phyloP scores from a whole-genome alignment of 192 early-diverging fungal species.

The Coemansia sp. region DNA sequence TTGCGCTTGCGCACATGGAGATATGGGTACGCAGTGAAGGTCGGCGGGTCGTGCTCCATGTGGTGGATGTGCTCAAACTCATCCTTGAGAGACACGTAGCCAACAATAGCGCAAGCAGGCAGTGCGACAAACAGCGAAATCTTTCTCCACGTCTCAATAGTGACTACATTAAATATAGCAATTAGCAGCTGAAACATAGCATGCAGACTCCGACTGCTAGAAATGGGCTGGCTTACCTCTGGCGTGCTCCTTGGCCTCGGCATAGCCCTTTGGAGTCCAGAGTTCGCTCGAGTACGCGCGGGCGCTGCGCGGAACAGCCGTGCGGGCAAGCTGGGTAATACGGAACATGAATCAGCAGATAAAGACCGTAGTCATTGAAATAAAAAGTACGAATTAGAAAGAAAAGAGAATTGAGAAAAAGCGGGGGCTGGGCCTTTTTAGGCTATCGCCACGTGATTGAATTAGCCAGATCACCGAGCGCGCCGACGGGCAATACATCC shows the following conservation, averaged over 20 bases:
- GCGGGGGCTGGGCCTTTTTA: background rate
- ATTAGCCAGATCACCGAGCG: background rate
- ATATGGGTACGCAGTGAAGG: constrained; percentile 45
- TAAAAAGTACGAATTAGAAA: background rate
- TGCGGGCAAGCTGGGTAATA: constrained; percentile 45
- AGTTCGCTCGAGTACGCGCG: constrained; percentile 45
- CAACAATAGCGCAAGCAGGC: constrained; percentile 33
- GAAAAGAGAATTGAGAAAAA: constrained; percentile 7
- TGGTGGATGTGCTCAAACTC: constrained; percentile 55
- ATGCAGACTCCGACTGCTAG: too few relatives aligned
- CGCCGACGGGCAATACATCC: background rate
- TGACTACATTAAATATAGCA: background rate
- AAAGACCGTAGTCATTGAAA: constrained; percentile 1
- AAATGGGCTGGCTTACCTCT: constrained; percentile 2
- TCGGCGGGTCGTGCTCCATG: constrained; percentile 53
- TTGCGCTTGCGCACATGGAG: constrained; percentile 48
- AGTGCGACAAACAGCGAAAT: constrained; percentile 47
- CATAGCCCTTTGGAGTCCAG: constrained; percentile 33
- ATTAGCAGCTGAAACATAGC: too few relatives aligned
- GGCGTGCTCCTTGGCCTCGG: constrained; percentile 47
- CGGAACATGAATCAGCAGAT: constrained; percentile 27
- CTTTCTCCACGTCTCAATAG: constrained; percentile 53
- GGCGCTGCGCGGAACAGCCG: constrained; percentile 28
- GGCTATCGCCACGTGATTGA: background rate
- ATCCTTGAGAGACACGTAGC: constrained; percentile 43